Percentiles rank a stretch among this genome's conserved stretches.
Conservation (phyloP, 2,329 filamentous ascomycete species). For the Trichoderma cornu-damae region DNA sequence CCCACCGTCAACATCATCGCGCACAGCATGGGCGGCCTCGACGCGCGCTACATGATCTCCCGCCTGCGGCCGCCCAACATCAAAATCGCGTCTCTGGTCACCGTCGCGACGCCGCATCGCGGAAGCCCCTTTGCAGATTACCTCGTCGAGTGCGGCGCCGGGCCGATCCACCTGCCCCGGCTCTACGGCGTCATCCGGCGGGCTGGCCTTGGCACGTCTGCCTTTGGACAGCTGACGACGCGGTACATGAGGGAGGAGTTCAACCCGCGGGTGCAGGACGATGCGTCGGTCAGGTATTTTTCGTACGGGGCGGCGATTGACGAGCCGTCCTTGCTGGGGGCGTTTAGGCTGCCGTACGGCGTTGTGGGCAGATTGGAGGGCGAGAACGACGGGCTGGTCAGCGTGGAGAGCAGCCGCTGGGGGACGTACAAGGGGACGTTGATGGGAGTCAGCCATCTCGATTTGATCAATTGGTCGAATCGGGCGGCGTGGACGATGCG, state of each 20-base stretch:
- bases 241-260: constrained; percentile 55
- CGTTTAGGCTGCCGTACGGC: constrained; percentile 50
- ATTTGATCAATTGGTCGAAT: constrained; percentile 65
- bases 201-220: constrained; percentile 52
- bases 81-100: constrained; percentile 48
- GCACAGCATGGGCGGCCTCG: constrained; percentile 64
- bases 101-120: constrained; percentile 51
- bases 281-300: constrained; percentile 51
- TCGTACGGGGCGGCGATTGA: constrained; percentile 54
- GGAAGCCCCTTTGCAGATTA: constrained; percentile 54
- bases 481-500: constrained; percentile 51
- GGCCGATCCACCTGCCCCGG: constrained; percentile 47
- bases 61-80: constrained; percentile 45
- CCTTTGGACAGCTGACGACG: constrained; percentile 57
- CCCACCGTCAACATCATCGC: constrained; percentile 70
- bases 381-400: constrained; percentile 63
- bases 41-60: constrained; percentile 61
- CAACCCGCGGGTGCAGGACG: constrained; percentile 53
- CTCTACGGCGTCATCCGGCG: constrained; percentile 48
- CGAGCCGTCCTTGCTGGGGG: constrained; percentile 55
- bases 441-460: constrained; percentile 56
- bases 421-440: constrained; percentile 60
- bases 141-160: constrained; percentile 41
- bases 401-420: constrained; percentile 57
- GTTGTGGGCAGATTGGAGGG: constrained; percentile 51